These are phyloP conservation scores for Cyphellophora attinorum DNA, from an alignment of 2,329 filamentous ascomycete species.

Conservation along the genomic window DNA sequence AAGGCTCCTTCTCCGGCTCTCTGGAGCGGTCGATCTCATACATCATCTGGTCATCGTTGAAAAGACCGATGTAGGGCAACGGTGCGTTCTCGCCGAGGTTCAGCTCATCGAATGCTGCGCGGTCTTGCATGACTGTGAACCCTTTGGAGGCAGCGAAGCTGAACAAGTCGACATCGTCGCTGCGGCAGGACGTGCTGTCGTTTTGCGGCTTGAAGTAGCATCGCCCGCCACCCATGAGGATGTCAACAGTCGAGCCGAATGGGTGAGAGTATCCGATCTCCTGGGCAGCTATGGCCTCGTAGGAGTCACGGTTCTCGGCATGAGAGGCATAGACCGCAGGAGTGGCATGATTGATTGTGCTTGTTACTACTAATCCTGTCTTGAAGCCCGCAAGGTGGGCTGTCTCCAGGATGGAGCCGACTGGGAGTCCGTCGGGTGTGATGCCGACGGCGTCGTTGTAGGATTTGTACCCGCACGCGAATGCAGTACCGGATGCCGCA, in stretches of 20 bases:
- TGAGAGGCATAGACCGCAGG: not conserved
- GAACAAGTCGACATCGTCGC: not conserved
- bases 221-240: not conserved
- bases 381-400: not conserved
- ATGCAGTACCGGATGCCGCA: not conserved
- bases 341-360: not conserved
- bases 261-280: not conserved
- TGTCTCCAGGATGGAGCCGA: not conserved
- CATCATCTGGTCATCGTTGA: constrained; percentile 1
- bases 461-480: not conserved
- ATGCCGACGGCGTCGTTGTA: not conserved
- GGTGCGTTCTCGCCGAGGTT: not conserved
- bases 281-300: not conserved
- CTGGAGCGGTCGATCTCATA: not conserved
- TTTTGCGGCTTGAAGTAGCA: constrained; percentile 1
- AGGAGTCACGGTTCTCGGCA: not conserved
- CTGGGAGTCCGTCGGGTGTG: not conserved
- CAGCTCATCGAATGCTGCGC: constrained; percentile 1
- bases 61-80: constrained; percentile 13
- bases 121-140: not conserved
- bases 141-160: not conserved
- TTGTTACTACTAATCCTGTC: not conserved
- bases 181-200: not conserved
- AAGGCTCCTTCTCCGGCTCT: not conserved
- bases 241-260: not conserved